Base-by-base conservation (phyloP, 257 asterid genomes). In the Orobanche coerulescens region DNA sequence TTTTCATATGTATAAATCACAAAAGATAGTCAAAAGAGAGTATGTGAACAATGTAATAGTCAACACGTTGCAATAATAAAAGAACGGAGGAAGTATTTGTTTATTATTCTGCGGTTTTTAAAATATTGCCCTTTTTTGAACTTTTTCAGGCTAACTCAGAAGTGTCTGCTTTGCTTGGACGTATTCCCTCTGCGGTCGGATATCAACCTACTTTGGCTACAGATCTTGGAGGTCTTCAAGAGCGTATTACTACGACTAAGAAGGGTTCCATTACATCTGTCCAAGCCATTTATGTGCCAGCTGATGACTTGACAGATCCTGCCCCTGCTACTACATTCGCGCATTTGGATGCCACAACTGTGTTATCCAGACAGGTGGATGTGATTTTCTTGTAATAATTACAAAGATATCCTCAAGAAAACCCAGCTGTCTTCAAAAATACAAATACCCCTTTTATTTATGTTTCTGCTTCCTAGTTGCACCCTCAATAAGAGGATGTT, bases 251-350 rank as follows among this genome's bases (percentile, higher is more conserved):
- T 1, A 92, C 96, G 1, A 92, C 98, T 14, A 92, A 82, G 82
- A 92, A 92, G 67, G 98, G 98, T 28, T 92, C 98, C 55, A 92
- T 92, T 69, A 92, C 96, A 59, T 92, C 98, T 0, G 98, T 92
- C 65, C 98, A 92, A 71, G 98, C 98, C 70, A 92, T 92, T 55
- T 92, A 92, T 74, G 98, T 92, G 79, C 98, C 98, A 33, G 98
- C 98, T 77, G 98, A 92, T 74, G 98, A 92, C 78, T 86, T 92
- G 95, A 92, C 98, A 15, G 98, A 92, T 86, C 98, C 98, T 31
- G 98, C 98, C 39, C 98, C 98, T 60, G 98, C 98, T 54, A 92
- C 98, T 6, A 92, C 98, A 43, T 92, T 92, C 69, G 98, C 98
- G 76, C 98, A 92, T 81, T 92, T 92, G 94, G 98, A 92, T 68